Conservation (phyloP, 768 basidiomycete species). For the Termitomyces sp. region DNA sequence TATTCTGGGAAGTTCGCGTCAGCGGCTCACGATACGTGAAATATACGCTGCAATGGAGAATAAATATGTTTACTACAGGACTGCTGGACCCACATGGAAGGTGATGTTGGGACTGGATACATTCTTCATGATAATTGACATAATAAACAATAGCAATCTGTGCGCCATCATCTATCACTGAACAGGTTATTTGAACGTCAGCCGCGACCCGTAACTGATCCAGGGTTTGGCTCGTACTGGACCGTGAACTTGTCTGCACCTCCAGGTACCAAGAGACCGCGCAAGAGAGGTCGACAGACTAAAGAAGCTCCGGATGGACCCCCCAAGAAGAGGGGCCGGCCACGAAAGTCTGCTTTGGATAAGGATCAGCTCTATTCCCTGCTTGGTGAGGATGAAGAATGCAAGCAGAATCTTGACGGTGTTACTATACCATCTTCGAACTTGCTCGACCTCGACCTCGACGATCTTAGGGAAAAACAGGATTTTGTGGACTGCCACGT, state of each 20-base stretch:
- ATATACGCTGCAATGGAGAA: conserved; percentile 85
- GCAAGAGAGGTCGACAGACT: conserved; percentile 66
- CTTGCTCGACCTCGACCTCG: not conserved
- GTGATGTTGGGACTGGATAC: conserved; percentile 28
- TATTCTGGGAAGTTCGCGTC: conserved; percentile 70
- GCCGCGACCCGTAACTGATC: conserved; percentile 76
- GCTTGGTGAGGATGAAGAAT: conserved; percentile 17
- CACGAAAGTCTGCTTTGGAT: conserved; percentile 22
- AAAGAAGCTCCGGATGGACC: conserved; percentile 31
- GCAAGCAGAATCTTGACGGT: conserved; percentile 4
- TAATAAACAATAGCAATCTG: conserved; percentile 61
- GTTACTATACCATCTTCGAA: not conserved
- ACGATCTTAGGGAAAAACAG: conserved; percentile 5
- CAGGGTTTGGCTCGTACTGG: conserved; percentile 87
- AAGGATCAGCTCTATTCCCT: conserved; percentile 6
- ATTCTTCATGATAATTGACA: conserved; percentile 5
- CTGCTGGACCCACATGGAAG: conserved; percentile 83
- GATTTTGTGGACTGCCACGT: conserved; percentile 13
- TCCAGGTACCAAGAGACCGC: conserved; percentile 79
- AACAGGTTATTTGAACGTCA: conserved; percentile 81
- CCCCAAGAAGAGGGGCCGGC: conserved; percentile 36
- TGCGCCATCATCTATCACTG: conserved; percentile 77
- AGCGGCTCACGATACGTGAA: conserved; percentile 76
- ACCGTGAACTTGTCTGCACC: conserved; percentile 84
- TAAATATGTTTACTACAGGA: conserved; percentile 78